Conservation (phyloP, 495 filamentous ascomycete species). For the Xylaria sp. region DNA sequence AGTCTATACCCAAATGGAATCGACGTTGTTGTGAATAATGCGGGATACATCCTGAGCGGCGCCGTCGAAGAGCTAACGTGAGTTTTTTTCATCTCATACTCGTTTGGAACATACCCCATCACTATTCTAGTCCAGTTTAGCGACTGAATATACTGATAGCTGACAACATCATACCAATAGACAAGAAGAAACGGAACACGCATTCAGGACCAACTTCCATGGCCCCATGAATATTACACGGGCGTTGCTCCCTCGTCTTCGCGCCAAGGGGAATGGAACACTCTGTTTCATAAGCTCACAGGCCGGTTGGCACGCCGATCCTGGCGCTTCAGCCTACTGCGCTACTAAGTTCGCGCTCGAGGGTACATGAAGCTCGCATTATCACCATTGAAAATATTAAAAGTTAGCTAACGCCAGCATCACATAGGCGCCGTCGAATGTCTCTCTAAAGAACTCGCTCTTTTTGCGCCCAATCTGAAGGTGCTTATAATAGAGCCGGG, state of each 20-base stretch:
- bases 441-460: constrained; percentile 40
- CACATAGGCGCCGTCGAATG: constrained; percentile 29
- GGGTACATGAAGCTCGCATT: constrained; percentile 49
- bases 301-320: constrained; percentile 54
- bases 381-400: background rate
- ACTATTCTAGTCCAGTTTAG: background rate
- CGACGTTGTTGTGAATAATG: constrained; percentile 65
- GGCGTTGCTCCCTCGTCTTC: constrained; percentile 54
- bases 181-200: constrained; percentile 42
- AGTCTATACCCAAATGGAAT: constrained; percentile 40
- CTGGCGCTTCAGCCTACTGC: constrained; percentile 66
- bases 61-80: constrained; percentile 54
- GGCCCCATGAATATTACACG: constrained; percentile 54
- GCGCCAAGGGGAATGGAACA: constrained; percentile 53
- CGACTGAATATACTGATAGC: background rate
- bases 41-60: constrained; percentile 54
- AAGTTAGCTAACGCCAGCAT: background rate
- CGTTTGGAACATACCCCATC: background rate
- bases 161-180: constrained; percentile 24
- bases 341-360: constrained; percentile 95
- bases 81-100: constrained; percentile 35
- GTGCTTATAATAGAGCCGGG: constrained; percentile 49
- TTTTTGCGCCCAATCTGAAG: constrained; percentile 45
- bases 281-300: constrained; percentile 60
- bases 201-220: constrained; percentile 60